Conservation (phyloP, 2,329 filamentous ascomycete genomes). For the Penicillium sp. region DNA sequence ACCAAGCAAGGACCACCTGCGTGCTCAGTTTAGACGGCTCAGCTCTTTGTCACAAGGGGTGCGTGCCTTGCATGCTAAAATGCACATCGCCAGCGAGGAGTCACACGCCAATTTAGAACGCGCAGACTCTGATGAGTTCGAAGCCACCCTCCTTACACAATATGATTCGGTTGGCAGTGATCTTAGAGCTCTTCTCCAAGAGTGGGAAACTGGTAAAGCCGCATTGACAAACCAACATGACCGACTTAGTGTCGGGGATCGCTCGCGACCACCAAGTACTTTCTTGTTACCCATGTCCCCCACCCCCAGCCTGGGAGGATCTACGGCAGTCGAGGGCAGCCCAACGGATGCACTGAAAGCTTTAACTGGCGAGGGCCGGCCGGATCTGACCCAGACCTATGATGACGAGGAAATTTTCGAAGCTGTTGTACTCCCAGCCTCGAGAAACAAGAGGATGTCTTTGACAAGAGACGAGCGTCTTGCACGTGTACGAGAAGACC, state of each 20-base stretch:
- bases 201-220: slow-evolving; percentile 86
- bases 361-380: slow-evolving; percentile 66
- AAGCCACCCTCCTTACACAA: slow-evolving; percentile 74
- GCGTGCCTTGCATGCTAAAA: slow-evolving; percentile 86
- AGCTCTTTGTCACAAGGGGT: slow-evolving; percentile 87
- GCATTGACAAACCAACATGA: slow-evolving; percentile 78
- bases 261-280: slow-evolving; percentile 54
- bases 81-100: slow-evolving; percentile 87
- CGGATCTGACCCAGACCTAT: slow-evolving; percentile 29
- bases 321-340: slow-evolving; percentile 53
- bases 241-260: slow-evolving; percentile 65
- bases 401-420: slow-evolving; percentile 82
- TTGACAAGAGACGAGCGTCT: slow-evolving; percentile 86
- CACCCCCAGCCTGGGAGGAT: slow-evolving; percentile 46
- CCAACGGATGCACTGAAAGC: slow-evolving; percentile 71
- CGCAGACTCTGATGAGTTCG: slow-evolving; percentile 67
- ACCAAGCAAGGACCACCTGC: slow-evolving; percentile 77
- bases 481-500: slow-evolving; percentile 80
- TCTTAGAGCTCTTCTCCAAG: slow-evolving; percentile 72
- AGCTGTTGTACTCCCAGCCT: slow-evolving; percentile 71
- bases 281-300: slow-evolving; percentile 43
- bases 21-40: slow-evolving; percentile 82
- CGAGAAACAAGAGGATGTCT: slow-evolving; percentile 60
- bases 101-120: slow-evolving; percentile 76
- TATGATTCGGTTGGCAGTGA: slow-evolving; percentile 94